Conservation (phyloP, 2,329 filamentous ascomycete genomes). For the Tympanopsis confertula region DNA sequence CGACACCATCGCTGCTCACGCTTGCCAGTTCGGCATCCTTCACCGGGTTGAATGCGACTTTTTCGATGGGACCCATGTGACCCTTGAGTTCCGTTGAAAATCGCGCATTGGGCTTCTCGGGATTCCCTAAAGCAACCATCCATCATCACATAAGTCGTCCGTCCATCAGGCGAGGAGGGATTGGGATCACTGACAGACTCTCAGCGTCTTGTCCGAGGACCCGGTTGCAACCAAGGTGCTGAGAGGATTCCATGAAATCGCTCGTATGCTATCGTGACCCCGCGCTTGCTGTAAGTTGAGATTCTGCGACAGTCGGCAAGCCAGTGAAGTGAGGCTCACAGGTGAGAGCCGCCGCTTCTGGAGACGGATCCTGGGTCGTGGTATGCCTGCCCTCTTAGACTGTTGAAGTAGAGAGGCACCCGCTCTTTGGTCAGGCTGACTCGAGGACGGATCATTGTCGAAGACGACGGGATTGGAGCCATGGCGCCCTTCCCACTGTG, state of each 20-base stretch:
- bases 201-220: conserved; percentile 54
- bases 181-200: conserved; percentile 49
- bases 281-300: conserved; percentile 10
- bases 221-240: conserved; percentile 79
- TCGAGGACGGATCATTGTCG: conserved; percentile 18
- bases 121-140: conserved; percentile 46
- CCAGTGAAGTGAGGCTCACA: conserved; percentile 27
- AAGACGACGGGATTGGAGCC: too few relatives aligned
- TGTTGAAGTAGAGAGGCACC: conserved; percentile 55
- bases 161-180: neutral
- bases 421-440: conserved; percentile 56
- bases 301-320: conserved; percentile 4
- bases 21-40: conserved; percentile 70
- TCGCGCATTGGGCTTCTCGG: conserved; percentile 61
- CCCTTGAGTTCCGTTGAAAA: conserved; percentile 67
- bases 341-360: conserved; percentile 40
- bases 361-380: conserved; percentile 43
- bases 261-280: conserved; percentile 45
- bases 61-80: conserved; percentile 55
- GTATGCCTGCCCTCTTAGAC: conserved; percentile 62
- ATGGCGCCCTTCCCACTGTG: too few relatives aligned
- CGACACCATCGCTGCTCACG: conserved; percentile 61
- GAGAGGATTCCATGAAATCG: conserved; percentile 79
- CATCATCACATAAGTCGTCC: neutral
- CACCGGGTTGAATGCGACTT: conserved; percentile 66